Conservation (phyloP, 768 basidiomycete species). For the Boletus vinaceobasis region DNA sequence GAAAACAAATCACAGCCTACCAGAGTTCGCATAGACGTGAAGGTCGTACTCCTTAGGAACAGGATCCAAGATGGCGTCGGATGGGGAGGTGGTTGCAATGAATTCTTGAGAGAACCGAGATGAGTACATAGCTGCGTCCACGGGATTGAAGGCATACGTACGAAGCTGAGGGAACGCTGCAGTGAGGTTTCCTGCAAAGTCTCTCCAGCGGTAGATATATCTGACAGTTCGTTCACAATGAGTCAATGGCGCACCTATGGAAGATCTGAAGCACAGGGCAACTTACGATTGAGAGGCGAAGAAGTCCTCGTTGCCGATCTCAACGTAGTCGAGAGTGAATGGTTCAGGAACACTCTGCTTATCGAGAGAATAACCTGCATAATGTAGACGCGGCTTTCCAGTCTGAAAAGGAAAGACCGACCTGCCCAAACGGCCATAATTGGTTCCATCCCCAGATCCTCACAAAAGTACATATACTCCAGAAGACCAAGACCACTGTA, state of each 20-base stretch:
- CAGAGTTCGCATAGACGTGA: slow-evolving; percentile 56
- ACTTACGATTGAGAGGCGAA: slow-evolving; percentile 37
- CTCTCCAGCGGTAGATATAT: slow-evolving; percentile 52
- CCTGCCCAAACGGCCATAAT: slow-evolving; percentile 66
- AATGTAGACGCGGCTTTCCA: not conserved
- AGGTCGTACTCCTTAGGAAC: slow-evolving; percentile 52
- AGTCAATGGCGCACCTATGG: not conserved
- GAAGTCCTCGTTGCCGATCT: slow-evolving; percentile 62
- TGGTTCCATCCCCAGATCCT: slow-evolving; percentile 53
- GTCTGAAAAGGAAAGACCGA: slow-evolving; percentile 10
- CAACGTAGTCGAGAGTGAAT: slow-evolving; percentile 46
- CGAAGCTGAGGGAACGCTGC: slow-evolving; percentile 50
- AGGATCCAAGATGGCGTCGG: slow-evolving; percentile 44
- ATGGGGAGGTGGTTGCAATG: slow-evolving; percentile 50
- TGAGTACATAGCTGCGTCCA: not conserved
- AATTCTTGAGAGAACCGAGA: slow-evolving; percentile 38
- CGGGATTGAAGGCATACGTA: slow-evolving; percentile 27
- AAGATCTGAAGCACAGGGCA: not conserved
- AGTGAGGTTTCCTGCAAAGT: slow-evolving; percentile 43
- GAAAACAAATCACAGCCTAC: not conserved
- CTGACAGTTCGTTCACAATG: slow-evolving; percentile 19
- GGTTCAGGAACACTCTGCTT: slow-evolving; percentile 45
- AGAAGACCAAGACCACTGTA: slow-evolving; percentile 52
- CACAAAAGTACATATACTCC: slow-evolving; percentile 55
- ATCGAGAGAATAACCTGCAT: slow-evolving; percentile 47